A percentile compares a stretch with the other conserved stretches of the same genome.
Evolutionary conservation across 352 stramenopile genomes (phyloP).

Genomic region (Globisporangium cederbergense): DNA sequence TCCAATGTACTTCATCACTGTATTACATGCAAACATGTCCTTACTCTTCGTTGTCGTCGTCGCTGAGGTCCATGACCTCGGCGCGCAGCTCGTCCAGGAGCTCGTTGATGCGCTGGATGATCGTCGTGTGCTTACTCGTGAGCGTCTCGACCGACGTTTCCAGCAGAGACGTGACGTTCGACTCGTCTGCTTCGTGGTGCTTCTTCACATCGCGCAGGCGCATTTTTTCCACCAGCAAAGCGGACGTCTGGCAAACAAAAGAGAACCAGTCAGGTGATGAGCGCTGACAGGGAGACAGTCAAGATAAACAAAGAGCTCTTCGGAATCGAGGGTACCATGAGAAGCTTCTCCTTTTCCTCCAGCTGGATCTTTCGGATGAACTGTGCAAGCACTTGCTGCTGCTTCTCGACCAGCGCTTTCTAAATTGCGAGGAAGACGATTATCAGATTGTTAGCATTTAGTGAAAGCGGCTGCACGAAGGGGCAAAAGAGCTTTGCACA

Average conservation of each 20-base stretch:
- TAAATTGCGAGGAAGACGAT: neutral
- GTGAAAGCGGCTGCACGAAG: too few relatives aligned
- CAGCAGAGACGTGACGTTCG: slow-evolving; percentile 45
- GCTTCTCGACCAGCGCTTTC: slow-evolving; percentile 27
- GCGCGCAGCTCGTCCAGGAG: slow-evolving; percentile 62
- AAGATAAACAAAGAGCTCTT: neutral
- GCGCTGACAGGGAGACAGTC: neutral
- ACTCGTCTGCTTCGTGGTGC: slow-evolving; percentile 37
- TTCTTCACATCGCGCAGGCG: slow-evolving; percentile 39
- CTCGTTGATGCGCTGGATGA: slow-evolving; percentile 78
- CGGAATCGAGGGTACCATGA: slow-evolving; percentile 34
- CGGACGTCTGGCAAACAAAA: slow-evolving; percentile 51
- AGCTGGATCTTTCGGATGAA: slow-evolving; percentile 69
- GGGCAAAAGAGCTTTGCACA: neutral
- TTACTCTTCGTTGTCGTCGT: slow-evolving; percentile 15
- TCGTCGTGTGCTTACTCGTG: slow-evolving; percentile 48
- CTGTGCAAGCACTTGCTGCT: slow-evolving; percentile 40
- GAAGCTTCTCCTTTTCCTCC: slow-evolving; percentile 82
- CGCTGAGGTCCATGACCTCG: slow-evolving; percentile 51
- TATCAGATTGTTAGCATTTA: neutral
- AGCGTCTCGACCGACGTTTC: slow-evolving; percentile 60
- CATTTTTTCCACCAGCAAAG: slow-evolving; percentile 81
- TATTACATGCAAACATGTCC: neutral
- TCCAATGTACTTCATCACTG: neutral
- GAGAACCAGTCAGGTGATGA: slow-evolving; percentile 1